Conservation (phyloP, 2,329 filamentous ascomycete species). For the Ophiostoma sp. region DNA sequence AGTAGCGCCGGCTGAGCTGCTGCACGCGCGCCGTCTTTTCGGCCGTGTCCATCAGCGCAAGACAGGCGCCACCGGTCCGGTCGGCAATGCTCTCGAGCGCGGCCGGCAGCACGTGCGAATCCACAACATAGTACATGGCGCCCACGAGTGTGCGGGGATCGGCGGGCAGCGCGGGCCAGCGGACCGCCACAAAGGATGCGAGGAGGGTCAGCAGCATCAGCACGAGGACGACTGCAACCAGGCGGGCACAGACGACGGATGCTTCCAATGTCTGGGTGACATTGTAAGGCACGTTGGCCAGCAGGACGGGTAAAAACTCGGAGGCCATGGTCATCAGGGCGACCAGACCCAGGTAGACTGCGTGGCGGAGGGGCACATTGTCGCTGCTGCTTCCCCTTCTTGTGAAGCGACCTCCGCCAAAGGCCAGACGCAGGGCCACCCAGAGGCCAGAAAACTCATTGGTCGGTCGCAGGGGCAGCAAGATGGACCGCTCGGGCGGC, state of each 20-base stretch:
- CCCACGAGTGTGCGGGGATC: constrained; percentile 51
- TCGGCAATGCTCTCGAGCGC: constrained; percentile 29
- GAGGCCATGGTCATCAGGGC: constrained; percentile 47
- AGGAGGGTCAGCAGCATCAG: constrained; percentile 46
- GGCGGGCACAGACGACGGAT: constrained; percentile 44
- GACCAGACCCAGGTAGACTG: constrained; percentile 43
- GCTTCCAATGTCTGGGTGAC: constrained; percentile 43
- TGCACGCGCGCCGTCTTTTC: constrained; percentile 34
- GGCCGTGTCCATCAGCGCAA: constrained; percentile 32
- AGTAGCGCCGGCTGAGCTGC: constrained; percentile 37
- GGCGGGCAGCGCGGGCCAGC: constrained; percentile 48
- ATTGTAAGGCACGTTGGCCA: constrained; percentile 52
- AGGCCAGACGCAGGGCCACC: constrained; percentile 35
- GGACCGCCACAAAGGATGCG: constrained; percentile 40
- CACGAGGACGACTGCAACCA: constrained; percentile 43
- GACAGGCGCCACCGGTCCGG: constrained; percentile 29
- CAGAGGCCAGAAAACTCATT: constrained; percentile 50
- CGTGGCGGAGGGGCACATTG: not conserved
- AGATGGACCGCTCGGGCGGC: constrained; percentile 41
- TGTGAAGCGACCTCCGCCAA: not conserved
- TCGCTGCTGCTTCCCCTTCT: not conserved
- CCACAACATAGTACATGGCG: constrained; percentile 46
- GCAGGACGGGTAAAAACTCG: constrained; percentile 52
- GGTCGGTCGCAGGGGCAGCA: constrained; percentile 43
- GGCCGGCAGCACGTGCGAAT: constrained; percentile 35